Evolutionary conservation across 805 yeast species (phyloP).

Genomic region (Metschnikowia continentalis): DNA sequence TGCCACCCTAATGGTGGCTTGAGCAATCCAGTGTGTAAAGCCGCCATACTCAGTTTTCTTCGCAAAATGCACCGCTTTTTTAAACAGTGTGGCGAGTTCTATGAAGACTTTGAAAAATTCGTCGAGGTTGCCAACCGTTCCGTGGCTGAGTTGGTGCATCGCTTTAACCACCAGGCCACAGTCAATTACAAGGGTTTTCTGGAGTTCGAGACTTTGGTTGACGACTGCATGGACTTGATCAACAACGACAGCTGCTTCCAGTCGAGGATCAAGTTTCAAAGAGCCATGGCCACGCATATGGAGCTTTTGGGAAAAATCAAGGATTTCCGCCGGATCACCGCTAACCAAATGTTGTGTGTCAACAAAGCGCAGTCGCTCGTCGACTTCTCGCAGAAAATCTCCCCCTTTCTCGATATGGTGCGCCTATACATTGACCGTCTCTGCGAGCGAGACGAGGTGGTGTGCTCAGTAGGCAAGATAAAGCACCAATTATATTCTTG

Average conservation of each 20-base stretch:
- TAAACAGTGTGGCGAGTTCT: conserved; percentile 9
- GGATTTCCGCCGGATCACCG: conserved; percentile 2
- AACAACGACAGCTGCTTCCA: conserved; percentile 11
- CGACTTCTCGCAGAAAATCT: conserved; percentile 8
- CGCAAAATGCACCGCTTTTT: conserved; percentile 7
- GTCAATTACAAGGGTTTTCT: conserved; percentile 6
- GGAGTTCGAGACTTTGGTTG: conserved; percentile 9
- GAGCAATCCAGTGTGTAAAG: conserved; percentile 4
- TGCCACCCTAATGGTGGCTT: conserved; percentile 3
- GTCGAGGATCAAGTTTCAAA: conserved; percentile 12
- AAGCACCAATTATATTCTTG: conserved; percentile 6
- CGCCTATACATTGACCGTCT: conserved; percentile 10
- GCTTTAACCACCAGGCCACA: conserved; percentile 3
- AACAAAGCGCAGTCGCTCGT: conserved; percentile 8
- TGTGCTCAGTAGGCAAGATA: conserved; percentile 8
- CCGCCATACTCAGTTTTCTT: conserved; percentile 7
- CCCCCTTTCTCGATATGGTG: conserved; percentile 8
- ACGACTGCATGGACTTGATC: conserved; percentile 9
- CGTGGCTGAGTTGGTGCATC: conserved; percentile 1
- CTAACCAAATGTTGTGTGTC: conserved; percentile 5
- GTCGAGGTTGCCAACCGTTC: conserved; percentile 5
- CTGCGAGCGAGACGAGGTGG: conserved; percentile 10
- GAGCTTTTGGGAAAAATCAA: conserved; percentile 7
- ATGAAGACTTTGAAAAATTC: conserved; percentile 6
- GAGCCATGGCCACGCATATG: conserved; percentile 11